Evolutionary conservation across 225 moss, liverwort and hornwort genomes (phyloP), one percentile per base, ranked within the genome.

Genomic region (Marchantia paleacea): DNA sequence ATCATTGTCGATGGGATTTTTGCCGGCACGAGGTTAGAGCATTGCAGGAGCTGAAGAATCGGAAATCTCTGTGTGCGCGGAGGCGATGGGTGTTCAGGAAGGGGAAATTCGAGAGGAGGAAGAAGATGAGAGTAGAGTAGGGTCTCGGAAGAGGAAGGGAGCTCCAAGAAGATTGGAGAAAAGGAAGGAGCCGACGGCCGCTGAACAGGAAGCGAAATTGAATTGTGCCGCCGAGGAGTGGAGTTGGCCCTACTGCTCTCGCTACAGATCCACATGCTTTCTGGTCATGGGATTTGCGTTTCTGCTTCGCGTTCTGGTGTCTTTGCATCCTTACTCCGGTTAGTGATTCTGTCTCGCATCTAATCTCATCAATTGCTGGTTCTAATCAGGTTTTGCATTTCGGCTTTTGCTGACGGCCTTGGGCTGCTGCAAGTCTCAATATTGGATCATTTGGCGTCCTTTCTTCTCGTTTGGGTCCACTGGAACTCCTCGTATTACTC

Each of bases 261-360:
- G 55, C 24, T 77, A 82, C 55, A 69, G 62, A 61, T 30, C 62
- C 69, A 83, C 85, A 0, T 80, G 78, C 52, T 71, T 79, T 39
- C 81, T 88, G 47, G 30, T 88, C 52, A 26, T 24, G 52, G 83
- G 68, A 24, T 93, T 94, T n/a, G 93, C 92, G 14, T 82, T 94
- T 78, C 88, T 97, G 39, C 83, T 97, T 47, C 93, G 96, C 79
- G 81, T 91, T 71, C 47, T 93, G 78, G 18, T 97, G 61, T 91
- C 92, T 10, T 67, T 97, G 58, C 92, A 94, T 63, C 84, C 94
- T 69, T 97, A 97, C 85, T 97, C 96, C 12, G 94, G 96, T 93
- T 79, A 8, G 55, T 76, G 74, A 39, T 39, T 39, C 57, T 57
- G 57, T 57, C 19, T 57, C 19, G 13, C 57, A 12, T 74, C 74